Evolutionary conservation across 495 filamentous ascomycete genomes (phyloP).

Genomic region (Massariosphaeria phaeospora): DNA sequence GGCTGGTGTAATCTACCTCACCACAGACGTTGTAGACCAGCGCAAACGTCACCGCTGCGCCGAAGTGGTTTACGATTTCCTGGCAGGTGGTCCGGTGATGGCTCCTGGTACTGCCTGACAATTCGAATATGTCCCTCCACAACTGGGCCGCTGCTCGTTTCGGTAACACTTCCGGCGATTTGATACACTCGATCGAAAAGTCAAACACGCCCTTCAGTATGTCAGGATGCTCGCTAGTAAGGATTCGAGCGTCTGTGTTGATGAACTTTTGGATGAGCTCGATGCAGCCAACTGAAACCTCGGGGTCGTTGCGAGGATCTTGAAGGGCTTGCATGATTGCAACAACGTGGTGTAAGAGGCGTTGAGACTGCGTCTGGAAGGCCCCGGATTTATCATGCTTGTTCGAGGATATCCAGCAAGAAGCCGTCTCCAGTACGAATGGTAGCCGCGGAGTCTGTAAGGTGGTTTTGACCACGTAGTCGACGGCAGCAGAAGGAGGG

Average conservation of each 20-base stretch:
- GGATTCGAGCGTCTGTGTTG: conserved; percentile 55
- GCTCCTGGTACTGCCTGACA: conserved; percentile 4
- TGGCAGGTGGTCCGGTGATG: conserved; percentile 12
- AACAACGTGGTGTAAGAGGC: conserved; percentile 51
- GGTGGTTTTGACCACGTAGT: conserved; percentile 62
- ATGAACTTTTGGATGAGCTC: conserved; percentile 65
- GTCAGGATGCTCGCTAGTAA: conserved; percentile 50
- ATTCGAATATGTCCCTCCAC: conserved; percentile 51
- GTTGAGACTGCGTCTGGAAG: conserved; percentile 55
- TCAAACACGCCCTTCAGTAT: conserved; percentile 66
- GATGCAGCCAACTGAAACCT: conserved; percentile 72
- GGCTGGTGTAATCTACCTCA: conserved; percentile 21
- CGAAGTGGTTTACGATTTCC: conserved; percentile 28
- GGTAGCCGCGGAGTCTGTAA: conserved; percentile 64
- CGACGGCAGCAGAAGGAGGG: conserved; percentile 60
- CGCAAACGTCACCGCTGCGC: conserved; percentile 14
- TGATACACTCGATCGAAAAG: conserved; percentile 69
- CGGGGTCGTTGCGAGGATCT: conserved; percentile 66
- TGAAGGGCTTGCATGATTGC: conserved; percentile 26
- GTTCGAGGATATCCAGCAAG: conserved; percentile 66
- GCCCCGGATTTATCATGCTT: conserved; percentile 42
- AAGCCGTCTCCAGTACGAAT: conserved; percentile 70
- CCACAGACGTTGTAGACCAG: conserved; percentile 32
- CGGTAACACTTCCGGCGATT: conserved; percentile 69
- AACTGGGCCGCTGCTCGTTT: conserved; percentile 75